Percentiles rank a stretch among this genome's conserved stretches.
Conservation (phyloP, 495 filamentous ascomycete species). For the Hypoxylon trugodes region DNA sequence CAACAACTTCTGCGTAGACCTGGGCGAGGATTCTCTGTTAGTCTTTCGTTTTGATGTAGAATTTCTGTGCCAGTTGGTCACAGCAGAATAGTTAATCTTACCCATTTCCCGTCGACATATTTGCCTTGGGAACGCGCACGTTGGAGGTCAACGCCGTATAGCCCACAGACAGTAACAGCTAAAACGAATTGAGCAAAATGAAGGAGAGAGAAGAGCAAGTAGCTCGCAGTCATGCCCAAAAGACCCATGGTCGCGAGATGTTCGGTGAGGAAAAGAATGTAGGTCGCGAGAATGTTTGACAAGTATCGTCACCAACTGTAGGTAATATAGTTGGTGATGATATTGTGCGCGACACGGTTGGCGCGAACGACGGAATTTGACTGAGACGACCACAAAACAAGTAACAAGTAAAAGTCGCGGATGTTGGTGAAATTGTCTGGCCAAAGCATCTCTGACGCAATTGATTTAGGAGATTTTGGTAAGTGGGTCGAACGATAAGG, state of each 20-base stretch:
- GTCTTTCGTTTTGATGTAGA: not conserved
- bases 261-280: not conserved
- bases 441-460: constrained; percentile 25
- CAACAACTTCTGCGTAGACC: constrained; percentile 76
- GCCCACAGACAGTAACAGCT: constrained; percentile 75
- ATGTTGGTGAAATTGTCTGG: not conserved
- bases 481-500: constrained; percentile 6
- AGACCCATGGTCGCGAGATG: constrained; percentile 45
- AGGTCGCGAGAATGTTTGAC: not conserved
- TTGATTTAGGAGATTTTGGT: constrained; percentile 1
- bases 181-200: constrained; percentile 79
- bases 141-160: constrained; percentile 78
- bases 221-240: constrained; percentile 45
- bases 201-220: constrained; percentile 59
- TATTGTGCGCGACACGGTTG: not conserved
- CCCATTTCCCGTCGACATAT: constrained; percentile 72
- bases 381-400: not conserved
- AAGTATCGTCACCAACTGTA: not conserved
- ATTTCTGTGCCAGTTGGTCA: not conserved
- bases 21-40: constrained; percentile 28
- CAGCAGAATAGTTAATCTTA: constrained; percentile 38
- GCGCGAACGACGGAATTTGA: not conserved
- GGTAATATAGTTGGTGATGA: too few species aligned
- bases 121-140: constrained; percentile 60
- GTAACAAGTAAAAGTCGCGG: not conserved